phyloP scores from a whole-genome alignment of 495 filamentous ascomycete genomes.

The Neurospora intermedia region DNA sequence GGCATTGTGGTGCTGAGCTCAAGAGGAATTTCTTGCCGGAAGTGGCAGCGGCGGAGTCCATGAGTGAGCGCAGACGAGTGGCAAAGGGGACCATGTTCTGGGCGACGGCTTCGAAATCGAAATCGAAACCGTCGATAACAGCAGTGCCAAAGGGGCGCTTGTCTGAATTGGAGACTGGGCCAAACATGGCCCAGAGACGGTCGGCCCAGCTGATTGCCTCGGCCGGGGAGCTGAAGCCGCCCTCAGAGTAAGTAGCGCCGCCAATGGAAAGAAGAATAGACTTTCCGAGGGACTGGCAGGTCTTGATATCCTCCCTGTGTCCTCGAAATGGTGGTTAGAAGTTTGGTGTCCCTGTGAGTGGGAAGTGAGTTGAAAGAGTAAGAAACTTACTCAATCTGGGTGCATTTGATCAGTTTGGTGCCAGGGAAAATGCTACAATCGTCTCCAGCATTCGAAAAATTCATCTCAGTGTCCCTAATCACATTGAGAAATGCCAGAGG shows the following conservation, averaged over 20 bases:
- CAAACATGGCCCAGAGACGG: constrained; percentile 59
- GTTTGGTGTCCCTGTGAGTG: background rate
- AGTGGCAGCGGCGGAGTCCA: constrained; percentile 29
- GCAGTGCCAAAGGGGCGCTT: constrained; percentile 55
- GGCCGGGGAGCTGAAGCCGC: constrained; percentile 43
- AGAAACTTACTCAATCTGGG: constrained; percentile 45
- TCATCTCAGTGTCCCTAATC: constrained; percentile 37
- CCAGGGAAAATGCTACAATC: constrained; percentile 47
- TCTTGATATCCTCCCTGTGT: constrained; percentile 43
- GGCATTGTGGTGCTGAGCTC: constrained; percentile 58
- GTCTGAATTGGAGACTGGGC: constrained; percentile 28
- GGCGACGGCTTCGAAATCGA: constrained; percentile 47
- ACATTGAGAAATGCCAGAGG: constrained; percentile 50
- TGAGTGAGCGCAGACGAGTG: constrained; percentile 41
- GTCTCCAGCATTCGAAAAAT: constrained; percentile 50
- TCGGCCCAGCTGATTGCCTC: constrained; percentile 47
- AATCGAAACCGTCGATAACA: constrained; percentile 62
- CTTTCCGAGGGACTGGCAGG: constrained; percentile 54
- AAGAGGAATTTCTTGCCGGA: constrained; percentile 45
- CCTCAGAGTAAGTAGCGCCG: constrained; percentile 51
- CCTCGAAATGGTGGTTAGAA: background rate
- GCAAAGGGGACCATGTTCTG: constrained; percentile 47
- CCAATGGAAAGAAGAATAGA: constrained; percentile 59
- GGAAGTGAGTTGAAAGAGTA: background rate
- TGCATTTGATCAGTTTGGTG: constrained; percentile 47